phyloP scores from a whole-genome alignment of 1,284 basidiomycete genomes.

The Naganishia sp. region DNA sequence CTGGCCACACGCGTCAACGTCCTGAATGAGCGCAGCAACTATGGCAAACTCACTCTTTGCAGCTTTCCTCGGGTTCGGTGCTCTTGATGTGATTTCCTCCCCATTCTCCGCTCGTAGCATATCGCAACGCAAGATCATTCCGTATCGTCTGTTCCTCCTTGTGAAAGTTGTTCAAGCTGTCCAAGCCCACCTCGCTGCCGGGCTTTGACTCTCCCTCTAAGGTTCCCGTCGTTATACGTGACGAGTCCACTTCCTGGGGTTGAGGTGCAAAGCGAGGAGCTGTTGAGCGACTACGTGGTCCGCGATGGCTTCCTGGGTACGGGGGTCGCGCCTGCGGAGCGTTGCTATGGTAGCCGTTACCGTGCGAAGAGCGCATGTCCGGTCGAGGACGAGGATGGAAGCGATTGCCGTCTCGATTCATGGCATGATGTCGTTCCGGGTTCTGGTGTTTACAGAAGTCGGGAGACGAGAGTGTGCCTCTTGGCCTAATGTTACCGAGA shows the following conservation, averaged over 20 bases:
- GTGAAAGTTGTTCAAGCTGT: conserved; percentile 6
- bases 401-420: conserved; percentile 7
- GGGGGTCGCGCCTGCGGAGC: no score
- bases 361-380: not conserved
- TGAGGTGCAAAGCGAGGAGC: conserved; percentile 3
- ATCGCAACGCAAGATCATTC: conserved; percentile 89
- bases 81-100: conserved; percentile 88
- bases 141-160: conserved; percentile 79
- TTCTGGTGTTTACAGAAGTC: not conserved
- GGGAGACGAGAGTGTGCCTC: not conserved
- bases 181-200: conserved; percentile 7
- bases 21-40: not conserved
- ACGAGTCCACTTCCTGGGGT: not conserved
- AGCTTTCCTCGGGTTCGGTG: conserved; percentile 77
- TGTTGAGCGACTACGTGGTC: not conserved
- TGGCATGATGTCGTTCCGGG: conserved; percentile 4
- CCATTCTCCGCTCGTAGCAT: conserved; percentile 85
- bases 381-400: not conserved
- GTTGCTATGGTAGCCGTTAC: no score
- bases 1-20: conserved; percentile 53
- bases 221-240: not conserved
- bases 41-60: conserved; percentile 75
- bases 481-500: not conserved
- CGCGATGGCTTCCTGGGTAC: not conserved
- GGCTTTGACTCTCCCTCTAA: conserved; percentile 9